phyloP scores from a whole-genome alignment of 2,329 filamentous ascomycete species.

The Thielaviopsis punctulata region DNA sequence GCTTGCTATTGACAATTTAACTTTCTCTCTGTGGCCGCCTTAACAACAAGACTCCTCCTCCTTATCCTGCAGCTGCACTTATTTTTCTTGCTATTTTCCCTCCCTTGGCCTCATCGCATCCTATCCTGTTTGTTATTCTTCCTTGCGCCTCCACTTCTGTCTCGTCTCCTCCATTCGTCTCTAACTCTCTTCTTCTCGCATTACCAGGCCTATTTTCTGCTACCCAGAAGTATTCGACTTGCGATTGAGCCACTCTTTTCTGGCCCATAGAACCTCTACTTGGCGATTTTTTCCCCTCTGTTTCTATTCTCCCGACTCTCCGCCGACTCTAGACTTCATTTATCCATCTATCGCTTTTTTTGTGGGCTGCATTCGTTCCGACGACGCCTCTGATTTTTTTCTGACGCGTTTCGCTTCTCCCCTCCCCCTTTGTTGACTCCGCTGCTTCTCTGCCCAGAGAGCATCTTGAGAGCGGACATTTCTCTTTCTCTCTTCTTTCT shows the following conservation, averaged over 20 bases:
- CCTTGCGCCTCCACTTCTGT: background rate
- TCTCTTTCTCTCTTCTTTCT: background rate
- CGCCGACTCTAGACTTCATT: background rate
- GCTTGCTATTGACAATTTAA: no score
- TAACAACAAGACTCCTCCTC: background rate
- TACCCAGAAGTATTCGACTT: background rate
- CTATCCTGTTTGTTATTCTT: background rate
- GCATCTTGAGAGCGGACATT: background rate
- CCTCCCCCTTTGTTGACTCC: conserved; percentile 2
- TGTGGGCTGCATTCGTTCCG: background rate
- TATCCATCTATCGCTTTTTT: background rate
- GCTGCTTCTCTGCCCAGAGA: conserved; percentile 1
- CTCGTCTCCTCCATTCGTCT: background rate
- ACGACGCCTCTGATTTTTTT: background rate
- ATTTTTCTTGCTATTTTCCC: no score
- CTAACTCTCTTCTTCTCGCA: background rate
- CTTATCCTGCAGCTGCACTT: background rate
- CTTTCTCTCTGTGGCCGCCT: background rate
- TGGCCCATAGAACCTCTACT: background rate
- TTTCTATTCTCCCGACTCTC: background rate
- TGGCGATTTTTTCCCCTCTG: background rate
- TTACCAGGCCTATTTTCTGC: background rate
- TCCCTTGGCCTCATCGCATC: background rate
- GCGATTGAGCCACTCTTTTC: background rate
- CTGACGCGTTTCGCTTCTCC: background rate